phyloP scores from a whole-genome alignment of 371 early-diverging fungal species.

The Apophysomyces sp. region DNA sequence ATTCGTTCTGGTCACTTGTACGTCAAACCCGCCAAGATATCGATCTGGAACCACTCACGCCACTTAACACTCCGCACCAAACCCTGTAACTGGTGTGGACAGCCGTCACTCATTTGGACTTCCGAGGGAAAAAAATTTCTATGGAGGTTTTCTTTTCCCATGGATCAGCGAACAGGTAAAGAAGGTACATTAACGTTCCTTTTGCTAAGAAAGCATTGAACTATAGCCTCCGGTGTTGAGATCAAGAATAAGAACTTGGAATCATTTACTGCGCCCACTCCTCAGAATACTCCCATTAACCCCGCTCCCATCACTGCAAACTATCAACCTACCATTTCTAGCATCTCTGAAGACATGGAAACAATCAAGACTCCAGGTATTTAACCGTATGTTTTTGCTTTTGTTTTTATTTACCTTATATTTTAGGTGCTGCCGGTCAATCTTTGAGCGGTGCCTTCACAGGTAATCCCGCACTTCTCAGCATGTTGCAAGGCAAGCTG shows the following conservation, averaged over 20 bases:
- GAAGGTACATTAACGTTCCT: neutral
- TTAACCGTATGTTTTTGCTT: neutral
- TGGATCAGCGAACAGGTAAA: neutral
- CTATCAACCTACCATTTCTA: slow-evolving; percentile 45
- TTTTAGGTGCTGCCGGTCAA: slow-evolving; percentile 14
- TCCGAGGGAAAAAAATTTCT: neutral
- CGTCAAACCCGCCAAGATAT: too few relatives aligned
- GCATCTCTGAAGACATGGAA: slow-evolving; percentile 52
- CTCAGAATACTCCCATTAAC: slow-evolving; percentile 75
- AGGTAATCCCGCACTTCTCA: slow-evolving; percentile 50
- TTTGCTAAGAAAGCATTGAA: neutral
- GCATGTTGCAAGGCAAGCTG: slow-evolving; percentile 70
- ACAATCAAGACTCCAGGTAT: slow-evolving; percentile 29
- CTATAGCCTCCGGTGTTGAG: neutral
- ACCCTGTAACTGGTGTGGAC: neutral
- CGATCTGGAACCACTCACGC: too few relatives aligned
- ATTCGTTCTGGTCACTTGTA: too few relatives aligned
- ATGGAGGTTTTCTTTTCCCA: neutral
- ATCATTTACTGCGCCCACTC: slow-evolving; percentile 61
- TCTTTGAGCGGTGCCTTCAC: slow-evolving; percentile 36
- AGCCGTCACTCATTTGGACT: neutral
- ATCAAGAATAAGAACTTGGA: slow-evolving; percentile 36
- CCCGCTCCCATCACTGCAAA: slow-evolving; percentile 62
- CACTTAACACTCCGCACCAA: too few relatives aligned
- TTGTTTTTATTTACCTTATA: slow-evolving; percentile 3